Evolutionary conservation across 441 rosid genomes (phyloP), one percentile per base, ranked within the genome.

Genomic region (Bruguiera hainesii): DNA sequence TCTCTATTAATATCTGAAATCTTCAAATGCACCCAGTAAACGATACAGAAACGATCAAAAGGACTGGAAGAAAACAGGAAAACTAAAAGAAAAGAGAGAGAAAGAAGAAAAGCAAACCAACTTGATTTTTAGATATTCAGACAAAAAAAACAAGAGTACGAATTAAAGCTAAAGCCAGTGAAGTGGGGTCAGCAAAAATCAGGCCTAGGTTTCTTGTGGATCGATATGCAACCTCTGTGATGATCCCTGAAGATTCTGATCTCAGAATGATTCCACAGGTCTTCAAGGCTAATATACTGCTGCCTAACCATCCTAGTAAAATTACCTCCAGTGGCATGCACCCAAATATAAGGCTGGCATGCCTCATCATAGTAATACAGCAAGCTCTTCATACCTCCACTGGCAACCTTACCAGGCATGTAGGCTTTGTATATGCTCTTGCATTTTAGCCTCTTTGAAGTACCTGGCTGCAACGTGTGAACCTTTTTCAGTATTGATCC

Each of bases 231-330:
- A 10, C 92, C 96, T 73, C 83, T 73, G 23, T 84, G 84, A 70
- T 78, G 79, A 81, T 93, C 91, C 73, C 90, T 77, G 49, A 78
- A 84, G 71, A 93, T 78, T 74, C 87, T 85, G 66, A 90, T 90
- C 82, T 93, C 97, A 18, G 94, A 89, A 81, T 61, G 89, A 52
- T 93, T 89, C 68, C 91, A 85, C 26, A 93, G 75, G 74, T 93
- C 98, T 52, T 90, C 89, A 1, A 93, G 88, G 68, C 98, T 87
- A 65, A 90, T 73, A 63, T 87, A 93, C 75, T 92, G 97, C 73
- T 92, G 95, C 86, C 89, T 93, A 51, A 89, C 97, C 89, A 89
- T 89, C 77, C 87, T 89, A 1, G 89, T 81, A 50, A 87, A 83
- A 78, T 85, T 97, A 6, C 84, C 87, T 15, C 88, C 91, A 0